Percentiles rank a stretch among this genome's conserved stretches.
Evolutionary conservation across 75 land plant species (phyloP).

Genomic region (Cryptomeria japonica): DNA sequence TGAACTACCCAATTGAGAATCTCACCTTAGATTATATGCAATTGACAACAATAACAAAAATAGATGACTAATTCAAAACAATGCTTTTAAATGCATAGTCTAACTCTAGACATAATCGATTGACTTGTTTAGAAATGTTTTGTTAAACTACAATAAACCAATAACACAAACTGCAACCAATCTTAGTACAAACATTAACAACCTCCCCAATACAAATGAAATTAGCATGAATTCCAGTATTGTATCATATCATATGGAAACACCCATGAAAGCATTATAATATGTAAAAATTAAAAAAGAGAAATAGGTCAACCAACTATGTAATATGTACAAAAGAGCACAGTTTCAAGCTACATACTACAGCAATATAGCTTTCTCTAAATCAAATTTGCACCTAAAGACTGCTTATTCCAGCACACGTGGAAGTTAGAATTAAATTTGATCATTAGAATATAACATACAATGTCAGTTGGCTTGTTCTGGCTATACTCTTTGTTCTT

Average conservation of each 20-base stretch:
- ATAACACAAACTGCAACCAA: not conserved
- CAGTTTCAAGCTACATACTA: not conserved
- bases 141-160: not conserved
- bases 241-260: not conserved
- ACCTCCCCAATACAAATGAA: not conserved
- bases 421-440: not conserved
- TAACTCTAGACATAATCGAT: no score
- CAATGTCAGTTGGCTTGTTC: constrained; percentile 98
- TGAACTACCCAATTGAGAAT: no score
- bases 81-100: not conserved
- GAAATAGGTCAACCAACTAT: not conserved
- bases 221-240: not conserved
- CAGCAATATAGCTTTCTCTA: not conserved
- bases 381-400: constrained; percentile 2
- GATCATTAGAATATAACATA: constrained; percentile 33
- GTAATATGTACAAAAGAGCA: not conserved
- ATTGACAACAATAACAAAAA: not conserved
- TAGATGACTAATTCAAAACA: no score
- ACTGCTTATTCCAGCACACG: not conserved
- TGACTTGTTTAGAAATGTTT: not conserved
- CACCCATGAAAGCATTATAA: not conserved
- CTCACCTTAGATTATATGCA: no score
- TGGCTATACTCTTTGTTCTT: constrained; percentile 85
- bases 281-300: not conserved
- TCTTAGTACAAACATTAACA: not conserved